Base-by-base conservation (phyloP, 441 rosid genomes). In the Euphorbia corollata region DNA sequence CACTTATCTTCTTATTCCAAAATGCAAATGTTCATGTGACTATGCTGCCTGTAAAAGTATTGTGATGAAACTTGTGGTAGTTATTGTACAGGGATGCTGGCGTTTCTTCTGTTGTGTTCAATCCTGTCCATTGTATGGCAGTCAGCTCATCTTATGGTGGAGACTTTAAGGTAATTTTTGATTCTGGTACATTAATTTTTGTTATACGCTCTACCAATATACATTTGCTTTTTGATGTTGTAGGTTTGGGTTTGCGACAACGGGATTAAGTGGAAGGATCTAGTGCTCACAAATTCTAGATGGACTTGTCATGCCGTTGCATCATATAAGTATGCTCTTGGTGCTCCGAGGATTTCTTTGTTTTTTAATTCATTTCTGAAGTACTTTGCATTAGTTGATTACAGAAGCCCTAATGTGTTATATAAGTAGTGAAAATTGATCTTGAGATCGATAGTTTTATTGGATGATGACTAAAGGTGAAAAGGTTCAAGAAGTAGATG, bases 271-370 rank as follows among this genome's bases (percentile, higher is more conserved):
- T 78, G 71, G 80, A 73, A 73, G 27, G 81, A 80, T 67, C 80
- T 76, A 68, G 63, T 19, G 61, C 80, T 23, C 59, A 72, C 74
- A 66, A 81, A 77, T 75, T 78, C 84, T 64, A 84, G 90, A 79
- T 95, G 98, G 99, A 85, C 73, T 60, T 92, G 96, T 76, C 91
- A 88, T 74, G 85, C 97, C 47, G 91, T 90, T 68, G 99, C 97
- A 69, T 87, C 99, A 65, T 92, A 90, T 53, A 90, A 86, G 99
- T 95, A 90, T 75, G 80, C 58, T 67, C 65, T 67, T 74, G 19
- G 41, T 63, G 65, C 70, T 13, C 22, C 41, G 16, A 67, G 50
- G 55, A 48, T 8, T 68, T 22, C 11, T n/a, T 19, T 27, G 32
- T 59, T 15, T 39, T 34, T 18, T 58, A 48, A 22, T 9, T 5